These are phyloP conservation scores for Backusella liffmaniae DNA, from an alignment of 192 early-diverging fungal genomes.

Conservation along the genomic window DNA sequence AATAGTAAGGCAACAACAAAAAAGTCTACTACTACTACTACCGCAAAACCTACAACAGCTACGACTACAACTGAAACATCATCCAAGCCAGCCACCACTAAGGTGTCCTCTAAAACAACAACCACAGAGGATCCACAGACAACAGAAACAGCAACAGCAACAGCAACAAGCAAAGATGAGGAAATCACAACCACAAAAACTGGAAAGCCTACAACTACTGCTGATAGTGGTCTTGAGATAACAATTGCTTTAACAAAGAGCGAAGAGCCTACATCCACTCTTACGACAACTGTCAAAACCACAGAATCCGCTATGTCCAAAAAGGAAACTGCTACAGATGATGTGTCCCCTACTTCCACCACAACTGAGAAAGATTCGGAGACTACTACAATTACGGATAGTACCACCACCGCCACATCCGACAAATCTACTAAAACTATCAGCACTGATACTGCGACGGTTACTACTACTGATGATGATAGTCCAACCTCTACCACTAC, in stretches of 20 bases:
- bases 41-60: background rate
- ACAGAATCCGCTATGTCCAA: background rate
- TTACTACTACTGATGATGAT: background rate
- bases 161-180: background rate
- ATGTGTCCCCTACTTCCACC: background rate
- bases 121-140: background rate
- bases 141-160: background rate
- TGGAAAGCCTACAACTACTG: background rate
- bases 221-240: background rate
- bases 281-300: background rate
- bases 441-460: background rate
- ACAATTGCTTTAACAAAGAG: background rate
- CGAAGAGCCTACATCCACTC: background rate
- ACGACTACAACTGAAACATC: background rate
- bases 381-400: background rate
- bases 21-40: background rate
- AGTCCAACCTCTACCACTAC: background rate
- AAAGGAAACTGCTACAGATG: conserved; percentile 1
- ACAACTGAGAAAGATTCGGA: background rate
- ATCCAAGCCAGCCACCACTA: background rate
- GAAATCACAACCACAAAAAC: background rate
- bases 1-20: background rate
- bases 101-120: background rate
- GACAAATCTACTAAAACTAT: background rate
- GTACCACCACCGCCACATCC: background rate